Evolutionary conservation across 768 basidiomycete species (phyloP).

Genomic region (Calocera viscosa): DNA sequence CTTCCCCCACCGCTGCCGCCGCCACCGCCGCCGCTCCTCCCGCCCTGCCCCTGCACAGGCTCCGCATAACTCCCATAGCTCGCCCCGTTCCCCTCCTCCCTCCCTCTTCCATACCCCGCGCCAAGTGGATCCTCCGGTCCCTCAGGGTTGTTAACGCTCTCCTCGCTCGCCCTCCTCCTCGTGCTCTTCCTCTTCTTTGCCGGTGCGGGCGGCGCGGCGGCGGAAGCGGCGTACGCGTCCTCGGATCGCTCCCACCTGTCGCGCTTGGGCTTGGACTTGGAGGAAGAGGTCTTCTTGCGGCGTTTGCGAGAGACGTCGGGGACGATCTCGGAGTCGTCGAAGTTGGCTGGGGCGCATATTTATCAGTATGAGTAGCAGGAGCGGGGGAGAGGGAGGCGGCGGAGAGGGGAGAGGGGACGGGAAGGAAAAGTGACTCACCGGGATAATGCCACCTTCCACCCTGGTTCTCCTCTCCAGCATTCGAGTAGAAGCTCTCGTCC

Average conservation of each 20-base stretch:
- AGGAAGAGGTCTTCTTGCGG: slow-evolving; percentile 42
- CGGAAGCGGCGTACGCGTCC: slow-evolving; percentile 49
- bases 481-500: slow-evolving; percentile 61
- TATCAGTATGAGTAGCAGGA: background rate
- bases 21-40: slow-evolving; percentile 18
- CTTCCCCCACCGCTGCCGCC: slow-evolving; percentile 19
- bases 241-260: slow-evolving; percentile 80
- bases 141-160: slow-evolving; percentile 29
- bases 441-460: slow-evolving; percentile 69
- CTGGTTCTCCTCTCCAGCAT: slow-evolving; percentile 27
- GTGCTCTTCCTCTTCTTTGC: slow-evolving; percentile 56
- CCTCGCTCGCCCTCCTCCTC: slow-evolving; percentile 28
- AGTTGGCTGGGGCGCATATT: slow-evolving; percentile 54
- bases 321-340: slow-evolving; percentile 40
- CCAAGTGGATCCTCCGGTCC: slow-evolving; percentile 51
- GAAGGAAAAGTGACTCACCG: background rate
- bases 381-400: background rate
- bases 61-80: slow-evolving; percentile 17
- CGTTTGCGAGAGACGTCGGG: slow-evolving; percentile 30
- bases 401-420: background rate
- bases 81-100: slow-evolving; percentile 25
- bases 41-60: slow-evolving; percentile 15
- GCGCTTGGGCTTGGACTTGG: slow-evolving; percentile 51
- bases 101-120: slow-evolving; percentile 42
- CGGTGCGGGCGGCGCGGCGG: slow-evolving; percentile 29